These are phyloP conservation scores for Lithospermum erythrorhizon DNA, from an alignment of 257 asterid species.

Conservation along the genomic window DNA sequence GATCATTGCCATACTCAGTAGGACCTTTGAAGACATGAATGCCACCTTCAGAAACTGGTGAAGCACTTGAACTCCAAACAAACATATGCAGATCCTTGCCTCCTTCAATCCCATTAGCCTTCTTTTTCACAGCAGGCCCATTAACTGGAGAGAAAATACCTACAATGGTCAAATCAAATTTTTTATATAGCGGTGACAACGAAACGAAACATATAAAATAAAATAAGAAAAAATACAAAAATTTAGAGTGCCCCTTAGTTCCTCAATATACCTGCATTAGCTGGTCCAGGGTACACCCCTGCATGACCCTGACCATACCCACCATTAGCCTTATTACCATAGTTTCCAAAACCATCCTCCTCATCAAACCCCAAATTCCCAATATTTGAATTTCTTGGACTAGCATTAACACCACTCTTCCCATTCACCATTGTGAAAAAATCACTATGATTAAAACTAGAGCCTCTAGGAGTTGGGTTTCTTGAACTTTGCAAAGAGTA, in stretches of 20 bases:
- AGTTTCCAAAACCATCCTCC: slow-evolving; percentile 37
- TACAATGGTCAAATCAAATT: too few relatives aligned
- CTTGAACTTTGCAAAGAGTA: slow-evolving; percentile 42
- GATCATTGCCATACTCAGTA: slow-evolving; percentile 57
- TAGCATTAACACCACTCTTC: slow-evolving; percentile 21
- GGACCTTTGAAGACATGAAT: slow-evolving; percentile 89
- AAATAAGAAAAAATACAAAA: too few relatives aligned
- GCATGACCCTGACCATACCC: slow-evolving; percentile 39
- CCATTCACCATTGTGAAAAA: slow-evolving; percentile 39
- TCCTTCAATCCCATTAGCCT: slow-evolving; percentile 44
- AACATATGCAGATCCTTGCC: slow-evolving; percentile 96
- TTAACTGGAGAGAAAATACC: slow-evolving; percentile 80
- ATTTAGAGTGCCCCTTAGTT: too few relatives aligned
- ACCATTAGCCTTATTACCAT: slow-evolving; percentile 33
- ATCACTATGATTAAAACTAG: slow-evolving; percentile 39
- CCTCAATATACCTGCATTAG: slow-evolving; percentile 77
- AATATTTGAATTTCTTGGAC: slow-evolving; percentile 35
- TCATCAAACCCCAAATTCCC: slow-evolving; percentile 34
- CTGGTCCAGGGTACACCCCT: slow-evolving; percentile 60
- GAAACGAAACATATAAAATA: too few relatives aligned
- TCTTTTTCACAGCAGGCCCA: slow-evolving; percentile 50
- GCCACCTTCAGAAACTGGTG: slow-evolving; percentile 96
- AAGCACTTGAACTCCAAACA: slow-evolving; percentile 98
- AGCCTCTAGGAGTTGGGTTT: slow-evolving; percentile 45
- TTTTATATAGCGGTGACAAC: too few relatives aligned